Conservation (phyloP, 306 rosid species). For the Lotus japonicus region DNA sequence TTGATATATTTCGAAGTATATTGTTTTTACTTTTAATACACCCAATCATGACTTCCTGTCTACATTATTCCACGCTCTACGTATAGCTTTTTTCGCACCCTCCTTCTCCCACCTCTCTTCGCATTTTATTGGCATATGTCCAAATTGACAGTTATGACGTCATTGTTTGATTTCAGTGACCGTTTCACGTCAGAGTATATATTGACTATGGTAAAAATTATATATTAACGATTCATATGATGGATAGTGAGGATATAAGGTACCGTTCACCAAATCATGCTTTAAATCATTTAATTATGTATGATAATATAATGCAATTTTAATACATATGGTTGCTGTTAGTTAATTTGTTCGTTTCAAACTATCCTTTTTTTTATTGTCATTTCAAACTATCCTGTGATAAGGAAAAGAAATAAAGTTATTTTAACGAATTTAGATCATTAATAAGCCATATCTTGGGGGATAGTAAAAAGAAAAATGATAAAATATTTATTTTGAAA, state of each 20-base stretch:
- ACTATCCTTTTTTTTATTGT: no score
- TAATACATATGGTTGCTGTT: no score
- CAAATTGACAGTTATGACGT: conserved; percentile 31
- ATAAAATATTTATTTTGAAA: no score
- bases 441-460: no score
- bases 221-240: neutral
- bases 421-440: no score
- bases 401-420: no score
- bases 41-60: neutral
- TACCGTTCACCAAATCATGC: conserved; percentile 1
- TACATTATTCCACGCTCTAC: neutral
- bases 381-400: no score
- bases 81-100: neutral
- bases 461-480: no score
- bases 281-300: no score
- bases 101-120: neutral
- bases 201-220: neutral
- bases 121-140: neutral
- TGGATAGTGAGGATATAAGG: neutral
- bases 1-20: no score
- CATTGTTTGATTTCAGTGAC: conserved; percentile 30
- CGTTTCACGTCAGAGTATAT: conserved; percentile 15
- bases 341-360: no score
- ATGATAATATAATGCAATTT: no score
- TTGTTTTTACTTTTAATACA: neutral